Percentiles rank a stretch among this genome's conserved stretches.
phyloP scores from a whole-genome alignment of 495 filamentous ascomycete genomes.

The Paragyromitra xinjiangensis region DNA sequence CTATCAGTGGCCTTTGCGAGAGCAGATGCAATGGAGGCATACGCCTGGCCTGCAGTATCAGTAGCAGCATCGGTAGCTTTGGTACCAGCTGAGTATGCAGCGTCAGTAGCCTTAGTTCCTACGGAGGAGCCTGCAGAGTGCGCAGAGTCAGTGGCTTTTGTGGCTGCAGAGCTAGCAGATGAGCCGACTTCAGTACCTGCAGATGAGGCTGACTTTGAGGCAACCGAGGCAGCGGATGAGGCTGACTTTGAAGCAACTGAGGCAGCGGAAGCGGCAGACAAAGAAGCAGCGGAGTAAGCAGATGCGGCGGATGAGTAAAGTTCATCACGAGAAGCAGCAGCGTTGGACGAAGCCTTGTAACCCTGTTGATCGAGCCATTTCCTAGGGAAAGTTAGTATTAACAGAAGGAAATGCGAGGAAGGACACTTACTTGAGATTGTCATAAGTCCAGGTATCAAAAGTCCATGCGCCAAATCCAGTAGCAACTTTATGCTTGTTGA shows the following conservation, averaged over 20 bases:
- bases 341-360: conserved; percentile 73
- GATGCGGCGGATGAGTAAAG: conserved; percentile 58
- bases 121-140: conserved; percentile 65
- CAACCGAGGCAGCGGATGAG: conserved; percentile 62
- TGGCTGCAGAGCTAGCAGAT: conserved; percentile 52
- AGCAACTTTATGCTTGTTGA: conserved; percentile 75
- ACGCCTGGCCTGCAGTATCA: conserved; percentile 68
- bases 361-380: conserved; percentile 75
- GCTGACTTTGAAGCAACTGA: conserved; percentile 60
- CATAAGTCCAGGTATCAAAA: conserved; percentile 81
- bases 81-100: conserved; percentile 68
- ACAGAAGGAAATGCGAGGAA: neutral
- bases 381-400: conserved; percentile 60
- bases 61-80: conserved; percentile 66
- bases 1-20: conserved; percentile 72
- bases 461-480: conserved; percentile 79
- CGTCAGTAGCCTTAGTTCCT: conserved; percentile 68
- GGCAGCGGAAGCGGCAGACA: conserved; percentile 59
- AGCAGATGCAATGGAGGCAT: conserved; percentile 78
- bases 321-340: conserved; percentile 73
- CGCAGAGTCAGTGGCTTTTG: conserved; percentile 73
- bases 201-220: conserved; percentile 66
- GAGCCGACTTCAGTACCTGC: conserved; percentile 76
- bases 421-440: conserved; percentile 71
- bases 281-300: conserved; percentile 58